A percentile compares a stretch with the other conserved stretches of the same genome.
Conservation (phyloP, 2,329 filamentous ascomycete species). For the Orbilia ellipsospora region DNA sequence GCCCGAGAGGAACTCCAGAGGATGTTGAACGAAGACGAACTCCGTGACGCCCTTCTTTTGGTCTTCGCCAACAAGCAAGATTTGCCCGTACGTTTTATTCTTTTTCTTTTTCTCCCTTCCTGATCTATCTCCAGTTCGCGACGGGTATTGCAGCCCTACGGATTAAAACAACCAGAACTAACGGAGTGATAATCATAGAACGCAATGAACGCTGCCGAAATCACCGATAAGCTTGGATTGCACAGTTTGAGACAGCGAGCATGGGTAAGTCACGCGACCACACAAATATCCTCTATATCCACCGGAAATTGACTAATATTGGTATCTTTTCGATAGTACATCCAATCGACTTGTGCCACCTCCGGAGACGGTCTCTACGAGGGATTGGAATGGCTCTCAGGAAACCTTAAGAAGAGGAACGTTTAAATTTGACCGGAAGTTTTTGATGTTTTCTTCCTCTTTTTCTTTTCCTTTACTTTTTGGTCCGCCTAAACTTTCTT, state of each 20-base stretch:
- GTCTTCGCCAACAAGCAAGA: constrained; percentile 99
- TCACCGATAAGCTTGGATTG: constrained; percentile 99
- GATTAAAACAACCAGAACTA: constrained; percentile 6
- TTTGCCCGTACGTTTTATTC: constrained; percentile 78
- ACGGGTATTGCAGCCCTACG: not conserved
- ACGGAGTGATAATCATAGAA: constrained; percentile 70
- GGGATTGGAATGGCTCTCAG: constrained; percentile 93
- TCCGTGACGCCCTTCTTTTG: constrained; percentile 93
- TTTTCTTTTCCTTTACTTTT: constrained; percentile 8
- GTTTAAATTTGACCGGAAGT: constrained; percentile 29
- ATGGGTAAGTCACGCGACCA: constrained; percentile 78
- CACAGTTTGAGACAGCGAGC: constrained; percentile 98
- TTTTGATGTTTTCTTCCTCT: constrained; percentile 8
- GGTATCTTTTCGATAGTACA: constrained; percentile 74
- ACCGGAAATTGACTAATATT: not conserved
- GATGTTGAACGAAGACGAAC: constrained; percentile 99
- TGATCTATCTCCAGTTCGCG: not conserved
- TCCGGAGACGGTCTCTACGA: constrained; percentile 99
- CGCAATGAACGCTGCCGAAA: constrained; percentile 99
- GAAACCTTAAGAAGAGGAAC: constrained; percentile 77
- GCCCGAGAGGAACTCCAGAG: constrained; percentile 95
- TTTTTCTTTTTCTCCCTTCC: not conserved
- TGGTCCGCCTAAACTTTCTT: not conserved
- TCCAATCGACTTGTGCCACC: constrained; percentile 99
- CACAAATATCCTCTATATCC: not conserved